Conservation (phyloP, 495 filamentous ascomycete species). For the Geopyxis carbonaria region DNA sequence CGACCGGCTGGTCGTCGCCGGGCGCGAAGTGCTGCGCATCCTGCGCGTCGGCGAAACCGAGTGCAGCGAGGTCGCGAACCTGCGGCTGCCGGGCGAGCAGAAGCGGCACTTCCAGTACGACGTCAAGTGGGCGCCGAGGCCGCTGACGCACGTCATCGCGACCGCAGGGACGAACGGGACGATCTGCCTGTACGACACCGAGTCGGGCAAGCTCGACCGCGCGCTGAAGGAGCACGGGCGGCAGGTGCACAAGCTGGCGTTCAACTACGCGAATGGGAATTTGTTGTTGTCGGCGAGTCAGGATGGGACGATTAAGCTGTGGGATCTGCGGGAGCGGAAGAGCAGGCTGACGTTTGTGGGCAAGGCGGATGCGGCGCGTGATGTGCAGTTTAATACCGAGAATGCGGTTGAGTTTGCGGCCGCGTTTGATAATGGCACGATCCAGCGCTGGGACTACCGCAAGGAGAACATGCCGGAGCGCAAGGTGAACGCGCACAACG, state of each 20-base stretch:
- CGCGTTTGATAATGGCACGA: conserved; percentile 54
- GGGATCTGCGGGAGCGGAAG: conserved; percentile 47
- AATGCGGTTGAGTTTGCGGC: conserved; percentile 77
- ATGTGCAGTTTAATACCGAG: conserved; percentile 31
- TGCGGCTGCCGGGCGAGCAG: conserved; percentile 17
- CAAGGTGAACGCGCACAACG: conserved; percentile 71
- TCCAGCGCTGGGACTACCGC: conserved; percentile 47
- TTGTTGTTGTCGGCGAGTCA: conserved; percentile 79
- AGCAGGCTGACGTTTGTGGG: conserved; percentile 42
- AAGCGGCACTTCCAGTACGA: conserved; percentile 32
- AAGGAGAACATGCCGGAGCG: conserved; percentile 41
- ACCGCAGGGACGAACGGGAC: conserved; percentile 58
- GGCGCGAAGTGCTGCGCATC: conserved; percentile 16
- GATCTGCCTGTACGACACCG: conserved; percentile 43
- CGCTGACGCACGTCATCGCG: conserved; percentile 42
- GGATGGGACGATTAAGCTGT: conserved; percentile 73
- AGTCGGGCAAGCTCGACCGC: conserved; percentile 14
- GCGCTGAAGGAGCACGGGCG: conserved; percentile 52
- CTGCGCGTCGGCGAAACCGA: conserved; percentile 13
- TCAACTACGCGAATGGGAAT: conserved; percentile 65
- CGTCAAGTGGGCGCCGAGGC: conserved; percentile 47
- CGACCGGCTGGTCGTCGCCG: conserved; percentile 19
- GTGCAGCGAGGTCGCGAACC: conserved; percentile 14
- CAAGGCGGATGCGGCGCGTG: conserved; percentile 63
- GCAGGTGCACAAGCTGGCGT: conserved; percentile 79